Conservation (phyloP, 2,329 filamentous ascomycete genomes). For the Neofusicoccum laricinum region DNA sequence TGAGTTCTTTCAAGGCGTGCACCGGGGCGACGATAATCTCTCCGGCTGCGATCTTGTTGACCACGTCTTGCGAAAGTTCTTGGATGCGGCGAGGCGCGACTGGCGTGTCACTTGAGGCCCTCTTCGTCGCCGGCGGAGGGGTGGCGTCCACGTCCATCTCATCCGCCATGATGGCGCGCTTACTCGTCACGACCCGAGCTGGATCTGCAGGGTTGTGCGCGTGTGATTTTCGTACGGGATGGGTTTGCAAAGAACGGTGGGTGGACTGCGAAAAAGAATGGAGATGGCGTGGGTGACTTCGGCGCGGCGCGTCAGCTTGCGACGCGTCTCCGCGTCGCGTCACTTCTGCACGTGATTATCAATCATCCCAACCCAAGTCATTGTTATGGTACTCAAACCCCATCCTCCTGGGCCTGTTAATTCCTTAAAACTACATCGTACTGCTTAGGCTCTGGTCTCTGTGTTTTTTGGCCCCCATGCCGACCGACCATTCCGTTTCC, state of each 20-base stretch:
- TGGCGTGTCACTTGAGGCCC: constrained; percentile 31
- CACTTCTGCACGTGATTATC: not conserved
- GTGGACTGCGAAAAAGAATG: not conserved
- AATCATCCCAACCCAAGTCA: not conserved
- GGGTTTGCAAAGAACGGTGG: not conserved
- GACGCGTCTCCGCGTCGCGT: constrained; percentile 6
- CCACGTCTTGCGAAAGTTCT: constrained; percentile 86
- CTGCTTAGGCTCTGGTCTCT: too few species aligned
- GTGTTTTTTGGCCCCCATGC: too few species aligned
- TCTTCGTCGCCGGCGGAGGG: constrained; percentile 33
- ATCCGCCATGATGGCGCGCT: constrained; percentile 24
- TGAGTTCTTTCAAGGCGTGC: constrained; percentile 91
- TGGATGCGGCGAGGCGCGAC: constrained; percentile 50
- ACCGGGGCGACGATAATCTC: constrained; percentile 98
- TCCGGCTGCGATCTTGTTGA: constrained; percentile 97
- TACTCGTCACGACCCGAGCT: not conserved
- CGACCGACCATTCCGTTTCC: not conserved
- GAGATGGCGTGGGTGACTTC: not conserved
- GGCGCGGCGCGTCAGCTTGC: not conserved
- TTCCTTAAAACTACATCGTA: too few species aligned
- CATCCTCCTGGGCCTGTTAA: too few species aligned
- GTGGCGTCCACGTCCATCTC: constrained; percentile 29
- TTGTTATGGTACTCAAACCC: too few species aligned
- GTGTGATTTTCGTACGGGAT: not conserved
- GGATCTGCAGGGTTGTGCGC: not conserved